Evolutionary conservation across 2,329 filamentous ascomycete species (phyloP).

Genomic region (Tolypocladium capitatum): DNA sequence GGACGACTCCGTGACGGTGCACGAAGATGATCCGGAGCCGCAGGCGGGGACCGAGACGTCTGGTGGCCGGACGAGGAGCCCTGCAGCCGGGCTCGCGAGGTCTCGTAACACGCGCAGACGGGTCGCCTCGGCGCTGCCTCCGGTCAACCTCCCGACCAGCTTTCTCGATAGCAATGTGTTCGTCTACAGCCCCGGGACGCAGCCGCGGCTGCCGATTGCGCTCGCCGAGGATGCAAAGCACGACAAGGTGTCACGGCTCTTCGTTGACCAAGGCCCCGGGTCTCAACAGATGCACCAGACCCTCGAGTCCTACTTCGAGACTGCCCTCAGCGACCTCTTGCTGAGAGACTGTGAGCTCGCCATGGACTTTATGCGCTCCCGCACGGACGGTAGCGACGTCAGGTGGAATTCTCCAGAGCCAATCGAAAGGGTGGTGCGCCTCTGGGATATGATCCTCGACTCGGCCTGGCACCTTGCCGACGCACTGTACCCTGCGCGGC

Average conservation of each 20-base stretch:
- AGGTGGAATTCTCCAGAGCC: slow-evolving; percentile 4
- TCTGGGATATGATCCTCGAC: slow-evolving; percentile 23
- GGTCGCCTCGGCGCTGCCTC: slow-evolving; percentile 30
- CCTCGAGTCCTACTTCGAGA: slow-evolving; percentile 19
- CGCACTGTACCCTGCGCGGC: slow-evolving; percentile 19
- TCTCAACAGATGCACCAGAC: slow-evolving; percentile 12
- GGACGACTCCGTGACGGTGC: slow-evolving; percentile 11
- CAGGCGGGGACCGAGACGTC: slow-evolving; percentile 14
- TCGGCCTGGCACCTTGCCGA: slow-evolving; percentile 22
- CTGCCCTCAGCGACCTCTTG: slow-evolving; percentile 11
- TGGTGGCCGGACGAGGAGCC: slow-evolving; percentile 14
- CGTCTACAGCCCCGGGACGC: slow-evolving; percentile 10
- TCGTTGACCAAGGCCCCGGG: slow-evolving; percentile 10
- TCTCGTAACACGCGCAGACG: slow-evolving; percentile 19
- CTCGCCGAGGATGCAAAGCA: slow-evolving; percentile 18
- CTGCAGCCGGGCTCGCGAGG: slow-evolving; percentile 13
- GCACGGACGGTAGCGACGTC: slow-evolving; percentile 1
- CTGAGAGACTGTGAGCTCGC: slow-evolving; percentile 8
- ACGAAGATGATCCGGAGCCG: slow-evolving; percentile 15
- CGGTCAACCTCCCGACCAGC: slow-evolving; percentile 39
- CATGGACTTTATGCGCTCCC: slow-evolving; percentile 4
- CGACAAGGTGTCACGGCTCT: slow-evolving; percentile 18
- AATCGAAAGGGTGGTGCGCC: slow-evolving; percentile 9
- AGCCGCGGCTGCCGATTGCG: slow-evolving; percentile 17
- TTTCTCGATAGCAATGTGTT: slow-evolving; percentile 41